Conservation (phyloP, 2,329 filamentous ascomycete genomes). For the Colletotrichum cereale region DNA sequence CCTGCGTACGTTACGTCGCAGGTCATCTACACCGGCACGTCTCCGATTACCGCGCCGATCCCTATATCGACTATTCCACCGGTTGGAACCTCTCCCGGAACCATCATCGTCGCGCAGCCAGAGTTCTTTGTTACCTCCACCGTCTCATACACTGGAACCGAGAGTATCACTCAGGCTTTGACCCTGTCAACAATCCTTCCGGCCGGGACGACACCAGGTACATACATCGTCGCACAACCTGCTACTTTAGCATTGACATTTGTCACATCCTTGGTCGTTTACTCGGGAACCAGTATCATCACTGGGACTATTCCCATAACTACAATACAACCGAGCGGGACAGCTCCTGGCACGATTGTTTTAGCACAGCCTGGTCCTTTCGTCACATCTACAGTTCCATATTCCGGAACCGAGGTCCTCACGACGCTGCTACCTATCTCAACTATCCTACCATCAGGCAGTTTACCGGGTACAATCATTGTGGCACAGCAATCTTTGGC, state of each 20-base stretch:
- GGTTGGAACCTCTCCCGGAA: slow-evolving; percentile 21
- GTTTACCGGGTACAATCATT: slow-evolving; percentile 2
- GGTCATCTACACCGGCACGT: slow-evolving; percentile 5
- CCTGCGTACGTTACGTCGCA: slow-evolving; percentile 25
- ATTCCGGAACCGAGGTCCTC: neutral
- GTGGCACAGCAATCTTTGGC: neutral
- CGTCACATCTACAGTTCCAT: slow-evolving; percentile 6
- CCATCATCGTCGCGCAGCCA: slow-evolving; percentile 17
- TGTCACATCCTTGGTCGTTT: neutral
- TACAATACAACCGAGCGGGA: slow-evolving; percentile 23
- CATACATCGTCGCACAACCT: slow-evolving; percentile 21
- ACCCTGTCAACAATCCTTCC: slow-evolving; percentile 20
- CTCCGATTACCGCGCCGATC: slow-evolving; percentile 1
- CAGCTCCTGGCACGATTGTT: slow-evolving; percentile 22
- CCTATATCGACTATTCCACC: slow-evolving; percentile 27
- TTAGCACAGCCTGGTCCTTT: slow-evolving; percentile 8
- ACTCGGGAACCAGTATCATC: neutral
- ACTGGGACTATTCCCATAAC: slow-evolving; percentile 10
- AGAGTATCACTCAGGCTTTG: neutral
- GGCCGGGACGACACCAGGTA: slow-evolving; percentile 16
- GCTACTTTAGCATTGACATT: neutral
- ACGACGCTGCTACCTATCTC: neutral
- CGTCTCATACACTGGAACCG: slow-evolving; percentile 3
- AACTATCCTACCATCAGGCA: slow-evolving; percentile 10
- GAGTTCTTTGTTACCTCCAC: slow-evolving; percentile 5